Evolutionary conservation across 2,329 filamentous ascomycete species (phyloP), one percentile per base, ranked within the genome.

Genomic region (Cladophialophora yegresii): DNA sequence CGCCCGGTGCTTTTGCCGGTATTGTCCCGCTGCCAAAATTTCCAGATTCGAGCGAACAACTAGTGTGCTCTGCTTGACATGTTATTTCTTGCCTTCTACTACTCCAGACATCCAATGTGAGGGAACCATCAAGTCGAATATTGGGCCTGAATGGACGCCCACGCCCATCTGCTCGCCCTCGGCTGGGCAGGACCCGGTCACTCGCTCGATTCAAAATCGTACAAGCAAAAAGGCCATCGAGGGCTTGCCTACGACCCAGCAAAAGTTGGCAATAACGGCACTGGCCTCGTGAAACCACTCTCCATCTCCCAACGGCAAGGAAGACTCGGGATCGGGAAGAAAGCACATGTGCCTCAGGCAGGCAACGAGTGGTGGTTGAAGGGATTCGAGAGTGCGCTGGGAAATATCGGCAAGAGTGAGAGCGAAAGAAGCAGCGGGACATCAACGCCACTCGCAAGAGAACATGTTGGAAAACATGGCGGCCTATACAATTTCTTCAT

Each of bases 291-390:
- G 28, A 90, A 90, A 71, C 93, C 93, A 4, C 84, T 98, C 30
- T 86, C 96, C 43, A 84, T 96, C 62, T 87, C 89, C 64, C 96
- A 96, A 77, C 84, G 88, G 71, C 90, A 96, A 76, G 80, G 89
- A 85, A 60, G 58, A 30, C 83, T 90, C 59, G 93, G 93, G 26
- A 81, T 98, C 4, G 93, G 93, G 61, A 87, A 90, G 74, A 92
- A 91, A 76, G 85, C 85, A 69, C 81, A 85, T 33, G 82, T 84
- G 63, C 84, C 87, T 67, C 83, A 83, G 67, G 85, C 84, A 23
- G 85, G 83, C 71, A 93, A 97, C 74, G 92, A 96, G 76, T 99
- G 95, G 95, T 99, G 95, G 95, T 83, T 96, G 77, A 89, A 91
- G 64, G 95, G 95, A 10, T 97, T 96, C 71, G 93, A 98, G 77